These are phyloP conservation scores for Boletellus ananas DNA, from an alignment of 768 basidiomycete genomes.

Conservation along the genomic window DNA sequence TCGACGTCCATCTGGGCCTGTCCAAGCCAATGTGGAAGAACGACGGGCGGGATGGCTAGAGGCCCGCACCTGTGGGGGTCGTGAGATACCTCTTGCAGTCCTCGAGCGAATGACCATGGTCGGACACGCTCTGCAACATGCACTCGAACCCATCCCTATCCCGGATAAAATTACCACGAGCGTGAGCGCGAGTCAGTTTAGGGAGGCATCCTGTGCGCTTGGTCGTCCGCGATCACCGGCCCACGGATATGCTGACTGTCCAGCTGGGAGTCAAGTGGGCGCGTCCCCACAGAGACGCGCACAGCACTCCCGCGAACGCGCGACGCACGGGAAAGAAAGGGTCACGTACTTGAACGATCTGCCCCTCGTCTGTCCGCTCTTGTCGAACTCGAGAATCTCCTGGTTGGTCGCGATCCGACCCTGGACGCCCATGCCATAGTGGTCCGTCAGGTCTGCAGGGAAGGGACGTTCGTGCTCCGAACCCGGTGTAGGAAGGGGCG, in stretches of 20 bases:
- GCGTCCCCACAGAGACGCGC: too few relatives aligned
- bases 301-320: background rate
- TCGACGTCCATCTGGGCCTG: conserved; percentile 11
- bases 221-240: too few relatives aligned
- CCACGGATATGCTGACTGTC: too few relatives aligned
- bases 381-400: conserved; percentile 59
- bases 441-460: conserved; percentile 76
- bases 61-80: conserved; percentile 49
- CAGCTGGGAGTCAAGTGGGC: background rate
- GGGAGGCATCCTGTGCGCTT: too few relatives aligned
- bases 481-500: background rate
- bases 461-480: background rate
- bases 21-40: background rate
- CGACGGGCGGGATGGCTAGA: background rate
- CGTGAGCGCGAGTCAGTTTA: conserved; percentile 8
- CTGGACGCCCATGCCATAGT: conserved; percentile 78
- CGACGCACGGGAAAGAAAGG: background rate
- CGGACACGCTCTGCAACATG: conserved; percentile 79
- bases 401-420: conserved; percentile 60
- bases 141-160: conserved; percentile 80
- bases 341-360: conserved; percentile 44
- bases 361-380: conserved; percentile 16
- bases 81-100: conserved; percentile 75
- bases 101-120: conserved; percentile 76
- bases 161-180: conserved; percentile 7